phyloP scores from a whole-genome alignment of 768 basidiomycete genomes.

The Crepidotus variabilis region DNA sequence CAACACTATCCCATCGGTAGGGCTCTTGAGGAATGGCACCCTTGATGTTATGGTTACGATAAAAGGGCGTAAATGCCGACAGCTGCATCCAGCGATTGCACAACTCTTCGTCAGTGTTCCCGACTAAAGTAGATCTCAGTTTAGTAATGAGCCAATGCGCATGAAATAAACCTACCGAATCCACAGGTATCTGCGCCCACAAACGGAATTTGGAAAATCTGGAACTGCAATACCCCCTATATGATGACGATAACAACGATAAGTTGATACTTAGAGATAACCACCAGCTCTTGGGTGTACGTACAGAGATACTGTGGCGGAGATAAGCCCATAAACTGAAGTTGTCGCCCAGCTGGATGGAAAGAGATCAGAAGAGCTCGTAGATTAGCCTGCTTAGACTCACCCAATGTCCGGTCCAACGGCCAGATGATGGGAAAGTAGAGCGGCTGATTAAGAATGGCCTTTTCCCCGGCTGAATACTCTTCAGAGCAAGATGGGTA shows the following conservation, averaged over 20 bases:
- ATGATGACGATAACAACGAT: slow-evolving; percentile 4
- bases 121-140: slow-evolving; percentile 24
- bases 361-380: slow-evolving; percentile 7
- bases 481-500: slow-evolving; percentile 54
- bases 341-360: slow-evolving; percentile 69
- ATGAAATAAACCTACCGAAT: slow-evolving; percentile 38
- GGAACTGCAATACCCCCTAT: slow-evolving; percentile 78
- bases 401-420: slow-evolving; percentile 74
- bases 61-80: slow-evolving; percentile 81
- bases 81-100: slow-evolving; percentile 87
- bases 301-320: slow-evolving; percentile 50
- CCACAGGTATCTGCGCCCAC: slow-evolving; percentile 80
- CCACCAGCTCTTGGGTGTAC: slow-evolving; percentile 14
- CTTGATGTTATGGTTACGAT: slow-evolving; percentile 69
- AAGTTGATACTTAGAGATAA: not conserved
- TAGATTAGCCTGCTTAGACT: slow-evolving; percentile 12
- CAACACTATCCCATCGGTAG: slow-evolving; percentile 79
- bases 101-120: slow-evolving; percentile 76
- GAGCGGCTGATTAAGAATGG: slow-evolving; percentile 73
- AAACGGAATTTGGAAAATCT: slow-evolving; percentile 80
- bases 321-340: slow-evolving; percentile 73
- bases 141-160: slow-evolving; percentile 4
- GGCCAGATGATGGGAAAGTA: slow-evolving; percentile 65
- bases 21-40: slow-evolving; percentile 76
- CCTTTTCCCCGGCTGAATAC: slow-evolving; percentile 52